Evolutionary conservation across 768 basidiomycete species (phyloP).

Genomic region (Russula ochroleuca): DNA sequence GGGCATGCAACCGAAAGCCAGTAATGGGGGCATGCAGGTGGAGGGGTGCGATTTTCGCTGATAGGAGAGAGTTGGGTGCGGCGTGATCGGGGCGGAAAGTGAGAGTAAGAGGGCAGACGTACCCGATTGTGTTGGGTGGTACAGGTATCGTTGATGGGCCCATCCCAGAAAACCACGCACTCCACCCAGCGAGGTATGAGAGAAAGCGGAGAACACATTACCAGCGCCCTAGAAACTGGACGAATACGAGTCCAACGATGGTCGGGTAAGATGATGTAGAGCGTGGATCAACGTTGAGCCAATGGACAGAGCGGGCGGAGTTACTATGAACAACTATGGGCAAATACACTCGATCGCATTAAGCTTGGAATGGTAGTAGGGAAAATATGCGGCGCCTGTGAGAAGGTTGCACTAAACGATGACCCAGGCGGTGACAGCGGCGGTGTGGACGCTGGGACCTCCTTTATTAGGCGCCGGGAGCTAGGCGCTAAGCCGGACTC

Average conservation of each 20-base stretch:
- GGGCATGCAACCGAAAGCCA: background rate
- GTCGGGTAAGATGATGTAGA: background rate
- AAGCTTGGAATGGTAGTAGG: conserved; percentile 17
- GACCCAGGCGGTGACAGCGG: no score
- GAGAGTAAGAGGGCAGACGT: background rate
- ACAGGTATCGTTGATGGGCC: no score
- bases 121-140: background rate
- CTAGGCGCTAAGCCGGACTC: no score
- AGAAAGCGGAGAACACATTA: background rate
- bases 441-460: background rate
- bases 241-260: background rate
- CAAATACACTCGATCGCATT: conserved; percentile 15
- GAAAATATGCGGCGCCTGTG: conserved; percentile 20
- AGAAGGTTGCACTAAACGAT: conserved; percentile 17
- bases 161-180: background rate
- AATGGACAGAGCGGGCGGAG: conserved; percentile 18
- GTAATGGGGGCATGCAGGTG: background rate
- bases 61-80: conserved; percentile 12
- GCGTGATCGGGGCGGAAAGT: background rate
- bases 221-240: background rate
- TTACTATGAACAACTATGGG: background rate
- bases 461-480: conserved; percentile 8
- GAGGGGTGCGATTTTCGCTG: conserved; percentile 13
- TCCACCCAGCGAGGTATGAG: conserved; percentile 8
- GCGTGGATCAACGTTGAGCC: conserved; percentile 10